Evolutionary conservation across 2,329 filamentous ascomycete genomes (phyloP).

Genomic region (Aspergillus chevalieri): DNA sequence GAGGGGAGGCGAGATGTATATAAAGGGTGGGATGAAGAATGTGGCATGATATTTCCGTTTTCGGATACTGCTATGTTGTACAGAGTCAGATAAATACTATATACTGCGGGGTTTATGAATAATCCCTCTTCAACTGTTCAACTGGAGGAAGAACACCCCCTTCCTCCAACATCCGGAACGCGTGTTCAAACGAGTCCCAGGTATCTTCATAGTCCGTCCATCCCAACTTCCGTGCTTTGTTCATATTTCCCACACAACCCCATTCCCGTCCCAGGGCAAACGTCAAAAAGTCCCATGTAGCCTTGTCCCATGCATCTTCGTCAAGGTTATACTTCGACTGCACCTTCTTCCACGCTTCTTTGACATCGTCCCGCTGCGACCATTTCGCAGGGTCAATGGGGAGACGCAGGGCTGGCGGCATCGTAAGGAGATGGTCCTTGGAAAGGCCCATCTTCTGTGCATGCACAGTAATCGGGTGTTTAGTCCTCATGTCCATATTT

Average conservation of each 20-base stretch:
- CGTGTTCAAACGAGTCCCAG: constrained; percentile 33
- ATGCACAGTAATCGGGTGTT: constrained; percentile 16
- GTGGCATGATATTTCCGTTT: too few relatives aligned
- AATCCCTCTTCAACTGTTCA: constrained; percentile 9
- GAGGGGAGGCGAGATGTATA: too few relatives aligned
- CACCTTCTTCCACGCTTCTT: constrained; percentile 33
- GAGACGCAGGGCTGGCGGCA: constrained; percentile 6
- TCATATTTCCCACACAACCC: constrained; percentile 30
- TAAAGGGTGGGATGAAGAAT: too few relatives aligned
- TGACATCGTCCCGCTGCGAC: constrained; percentile 34
- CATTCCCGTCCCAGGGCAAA: constrained; percentile 38
- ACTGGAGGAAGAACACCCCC: constrained; percentile 18
- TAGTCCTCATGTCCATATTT: constrained; percentile 11
- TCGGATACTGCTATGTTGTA: not conserved
- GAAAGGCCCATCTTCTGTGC: constrained; percentile 19
- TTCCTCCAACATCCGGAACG: constrained; percentile 27
- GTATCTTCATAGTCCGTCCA: constrained; percentile 39
- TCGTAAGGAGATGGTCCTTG: not conserved
- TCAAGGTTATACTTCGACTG: constrained; percentile 31
- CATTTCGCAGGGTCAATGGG: constrained; percentile 39
- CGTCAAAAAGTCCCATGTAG: constrained; percentile 41
- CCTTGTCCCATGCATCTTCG: constrained; percentile 36
- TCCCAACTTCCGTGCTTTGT: constrained; percentile 41
- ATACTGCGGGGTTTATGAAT: not conserved
- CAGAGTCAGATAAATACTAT: too few relatives aligned